Conservation (phyloP, 176 grass and related monocot species). For the Rhipidocladum racemiflorum region DNA sequence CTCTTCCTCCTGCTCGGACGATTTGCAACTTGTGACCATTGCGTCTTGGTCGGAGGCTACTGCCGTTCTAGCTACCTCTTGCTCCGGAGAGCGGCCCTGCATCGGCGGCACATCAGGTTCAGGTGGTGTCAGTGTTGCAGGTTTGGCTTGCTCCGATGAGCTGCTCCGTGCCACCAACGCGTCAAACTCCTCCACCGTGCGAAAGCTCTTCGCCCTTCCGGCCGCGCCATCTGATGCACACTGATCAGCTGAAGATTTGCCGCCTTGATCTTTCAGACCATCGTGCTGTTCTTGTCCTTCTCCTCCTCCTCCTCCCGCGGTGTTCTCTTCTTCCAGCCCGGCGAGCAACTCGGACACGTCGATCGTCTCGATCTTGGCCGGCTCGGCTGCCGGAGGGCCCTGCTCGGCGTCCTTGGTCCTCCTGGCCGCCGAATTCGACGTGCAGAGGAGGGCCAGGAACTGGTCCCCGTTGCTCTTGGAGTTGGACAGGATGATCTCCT, state of each 20-base stretch:
- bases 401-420: constrained; percentile 24
- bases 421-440: constrained; percentile 27
- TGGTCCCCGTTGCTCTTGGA: constrained; percentile 62
- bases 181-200: constrained; percentile 64
- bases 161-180: background rate
- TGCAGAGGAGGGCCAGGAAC: constrained; percentile 56
- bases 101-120: constrained; percentile 11
- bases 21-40: background rate
- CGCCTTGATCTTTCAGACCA: background rate
- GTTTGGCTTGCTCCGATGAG: background rate
- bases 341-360: constrained; percentile 63
- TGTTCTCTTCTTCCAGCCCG: constrained; percentile 63
- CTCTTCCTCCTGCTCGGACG: background rate
- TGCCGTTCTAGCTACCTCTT: background rate
- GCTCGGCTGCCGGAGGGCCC: background rate
- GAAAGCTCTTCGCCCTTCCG: constrained; percentile 46
- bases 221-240: background rate
- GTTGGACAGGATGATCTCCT: constrained; percentile 68
- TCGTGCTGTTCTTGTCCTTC: background rate
- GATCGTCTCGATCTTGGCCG: constrained; percentile 60
- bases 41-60: background rate
- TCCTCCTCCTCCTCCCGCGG: constrained; percentile 3
- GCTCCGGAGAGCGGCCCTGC: constrained; percentile 4
- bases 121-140: background rate
- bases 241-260: background rate